Conservation (phyloP, 768 basidiomycete species). For the Crepidotus variabilis region DNA sequence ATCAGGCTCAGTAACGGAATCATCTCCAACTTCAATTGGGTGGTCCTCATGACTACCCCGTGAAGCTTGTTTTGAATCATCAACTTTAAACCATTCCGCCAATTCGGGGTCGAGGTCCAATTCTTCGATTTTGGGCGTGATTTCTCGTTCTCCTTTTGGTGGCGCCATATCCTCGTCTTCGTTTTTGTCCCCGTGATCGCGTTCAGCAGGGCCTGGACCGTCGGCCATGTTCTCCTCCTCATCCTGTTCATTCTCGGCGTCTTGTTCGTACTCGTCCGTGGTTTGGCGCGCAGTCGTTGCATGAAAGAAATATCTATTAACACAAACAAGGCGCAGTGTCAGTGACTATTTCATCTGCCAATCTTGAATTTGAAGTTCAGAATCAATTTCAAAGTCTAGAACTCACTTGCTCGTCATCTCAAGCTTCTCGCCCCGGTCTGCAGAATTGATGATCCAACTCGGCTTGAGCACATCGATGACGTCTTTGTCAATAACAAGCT, state of each 20-base stretch:
- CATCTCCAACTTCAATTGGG: slow-evolving; percentile 35
- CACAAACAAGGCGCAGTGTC: background rate
- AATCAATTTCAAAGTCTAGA: background rate
- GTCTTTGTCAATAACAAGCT: slow-evolving; percentile 66
- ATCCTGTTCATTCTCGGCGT: slow-evolving; percentile 32
- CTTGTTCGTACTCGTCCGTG: slow-evolving; percentile 48
- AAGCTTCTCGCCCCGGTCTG: slow-evolving; percentile 49
- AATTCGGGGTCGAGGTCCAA: slow-evolving; percentile 42
- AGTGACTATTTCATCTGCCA: too few species aligned
- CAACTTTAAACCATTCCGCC: slow-evolving; percentile 62
- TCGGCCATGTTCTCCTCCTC: slow-evolving; percentile 7
- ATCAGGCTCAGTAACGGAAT: slow-evolving; percentile 63
- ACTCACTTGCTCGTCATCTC: slow-evolving; percentile 68
- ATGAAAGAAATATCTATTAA: slow-evolving; percentile 72
- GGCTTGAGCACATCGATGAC: slow-evolving; percentile 74
- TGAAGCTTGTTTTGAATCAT: slow-evolving; percentile 23
- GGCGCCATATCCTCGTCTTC: slow-evolving; percentile 5
- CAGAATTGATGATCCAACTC: slow-evolving; percentile 77
- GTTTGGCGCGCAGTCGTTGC: slow-evolving; percentile 50
- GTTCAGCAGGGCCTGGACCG: background rate
- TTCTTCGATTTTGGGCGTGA: slow-evolving; percentile 18
- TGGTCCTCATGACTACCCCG: slow-evolving; percentile 6
- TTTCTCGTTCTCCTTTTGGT: slow-evolving; percentile 14
- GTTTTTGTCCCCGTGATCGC: slow-evolving; percentile 7
- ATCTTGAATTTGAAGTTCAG: too few species aligned